These are phyloP conservation scores for Irpex sp. DNA, from an alignment of 1,284 basidiomycete species.

Conservation along the genomic window DNA sequence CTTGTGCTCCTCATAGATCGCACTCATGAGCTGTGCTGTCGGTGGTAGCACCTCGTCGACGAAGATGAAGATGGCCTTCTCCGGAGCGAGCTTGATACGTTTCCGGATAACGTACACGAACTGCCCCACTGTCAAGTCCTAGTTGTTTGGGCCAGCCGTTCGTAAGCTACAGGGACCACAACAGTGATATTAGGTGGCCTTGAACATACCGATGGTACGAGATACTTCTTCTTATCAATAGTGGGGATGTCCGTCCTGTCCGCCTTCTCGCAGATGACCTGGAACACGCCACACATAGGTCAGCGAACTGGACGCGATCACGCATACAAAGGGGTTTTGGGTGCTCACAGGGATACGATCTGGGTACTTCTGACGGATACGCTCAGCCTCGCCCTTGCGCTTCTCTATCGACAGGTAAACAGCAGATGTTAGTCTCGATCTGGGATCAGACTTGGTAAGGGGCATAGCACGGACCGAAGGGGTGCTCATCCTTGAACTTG, in stretches of 20 bases:
- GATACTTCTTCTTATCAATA: constrained; percentile 99
- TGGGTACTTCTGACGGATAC: constrained; percentile 97
- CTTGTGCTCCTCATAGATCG: constrained; percentile 99
- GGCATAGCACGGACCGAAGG: constrained; percentile 71
- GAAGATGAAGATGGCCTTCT: constrained; percentile 99
- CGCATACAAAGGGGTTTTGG: background rate
- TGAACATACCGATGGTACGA: constrained; percentile 85
- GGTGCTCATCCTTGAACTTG: constrained; percentile 99
- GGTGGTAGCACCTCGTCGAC: constrained; percentile 98
- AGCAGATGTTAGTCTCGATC: constrained; percentile 23
- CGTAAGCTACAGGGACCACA: background rate
- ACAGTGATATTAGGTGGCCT: background rate
- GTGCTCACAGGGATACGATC: constrained; percentile 92
- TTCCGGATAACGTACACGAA: constrained; percentile 99
- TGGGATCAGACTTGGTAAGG: constrained; percentile 10
- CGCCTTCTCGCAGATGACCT: constrained; percentile 99
- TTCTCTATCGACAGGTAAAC: constrained; percentile 63
- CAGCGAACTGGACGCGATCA: background rate
- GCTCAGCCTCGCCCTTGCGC: constrained; percentile 96
- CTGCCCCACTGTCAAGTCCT: constrained; percentile 98
- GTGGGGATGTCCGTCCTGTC: constrained; percentile 98
- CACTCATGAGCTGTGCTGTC: constrained; percentile 97
- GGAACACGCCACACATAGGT: background rate
- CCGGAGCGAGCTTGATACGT: constrained; percentile 98
- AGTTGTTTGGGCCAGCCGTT: constrained; percentile 10